Percentiles rank a stretch among this genome's conserved stretches.
Evolutionary conservation across 31 red algal genomes (phyloP).

Genomic region (Porphyra umbilicalis): DNA sequence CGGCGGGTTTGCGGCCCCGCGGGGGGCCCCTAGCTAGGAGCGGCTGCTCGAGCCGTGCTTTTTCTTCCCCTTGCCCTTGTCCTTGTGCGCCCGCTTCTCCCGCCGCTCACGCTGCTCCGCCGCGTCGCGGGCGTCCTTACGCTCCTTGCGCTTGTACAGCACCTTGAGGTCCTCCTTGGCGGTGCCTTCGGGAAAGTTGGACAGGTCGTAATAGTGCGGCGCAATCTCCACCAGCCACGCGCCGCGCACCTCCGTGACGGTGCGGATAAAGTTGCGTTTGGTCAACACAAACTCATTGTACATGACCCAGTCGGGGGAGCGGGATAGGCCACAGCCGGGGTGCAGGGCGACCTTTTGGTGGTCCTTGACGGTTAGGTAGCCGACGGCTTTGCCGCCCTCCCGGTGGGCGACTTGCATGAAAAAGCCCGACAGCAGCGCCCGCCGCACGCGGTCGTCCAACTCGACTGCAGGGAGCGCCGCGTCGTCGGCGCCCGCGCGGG

Average conservation of each 20-base stretch:
- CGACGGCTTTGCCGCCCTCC: conserved; percentile 15
- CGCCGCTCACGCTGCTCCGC: neutral
- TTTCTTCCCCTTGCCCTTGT: neutral
- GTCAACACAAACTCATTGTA: conserved; percentile 90
- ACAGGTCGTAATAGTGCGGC: conserved; percentile 67
- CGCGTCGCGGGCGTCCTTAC: neutral
- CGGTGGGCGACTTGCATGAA: conserved; percentile 86
- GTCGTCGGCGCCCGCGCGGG: neutral
- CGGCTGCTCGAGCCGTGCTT: neutral
- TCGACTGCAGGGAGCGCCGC: conserved; percentile 10
- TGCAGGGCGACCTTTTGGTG: conserved; percentile 64
- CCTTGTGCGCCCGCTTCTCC: neutral
- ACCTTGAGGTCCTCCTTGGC: conserved; percentile 40
- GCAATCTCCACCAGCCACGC: conserved; percentile 55
- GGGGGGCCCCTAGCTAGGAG: no score
- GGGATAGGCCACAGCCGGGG: conserved; percentile 39
- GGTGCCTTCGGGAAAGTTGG: conserved; percentile 65
- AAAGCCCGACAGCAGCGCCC: conserved; percentile 63
- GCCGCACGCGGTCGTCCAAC: conserved; percentile 26
- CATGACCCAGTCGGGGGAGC: conserved; percentile 52
- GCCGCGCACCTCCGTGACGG: conserved; percentile 52
- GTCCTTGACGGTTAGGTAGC: conserved; percentile 74
- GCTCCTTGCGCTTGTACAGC: neutral
- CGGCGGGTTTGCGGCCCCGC: no score
- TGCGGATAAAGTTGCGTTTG: conserved; percentile 51